Base-by-base conservation (phyloP, 2,329 filamentous ascomycete genomes). In the Aureobasidium subglaciale region DNA sequence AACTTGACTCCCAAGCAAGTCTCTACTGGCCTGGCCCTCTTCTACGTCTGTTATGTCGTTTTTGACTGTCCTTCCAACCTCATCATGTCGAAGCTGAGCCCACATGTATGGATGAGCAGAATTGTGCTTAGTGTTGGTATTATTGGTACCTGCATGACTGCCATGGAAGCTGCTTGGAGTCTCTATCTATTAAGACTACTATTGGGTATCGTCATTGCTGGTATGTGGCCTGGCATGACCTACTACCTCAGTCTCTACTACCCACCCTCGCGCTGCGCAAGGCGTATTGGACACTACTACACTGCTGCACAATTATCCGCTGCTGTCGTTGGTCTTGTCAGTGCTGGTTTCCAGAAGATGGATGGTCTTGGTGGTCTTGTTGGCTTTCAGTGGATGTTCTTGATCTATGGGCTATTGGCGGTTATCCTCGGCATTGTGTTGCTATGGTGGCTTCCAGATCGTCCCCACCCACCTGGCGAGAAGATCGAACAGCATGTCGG, bases 211-310 rank as follows among this genome's bases (percentile, higher is more conserved):
- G 90, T 95, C 22, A 91, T 91, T 67, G 90, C 90, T 1, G 90
- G 90, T 43, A 90, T 96, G 86, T 96, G 90, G 90, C 90, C 90
- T 0, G 90, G 90, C 48, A 95, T 96, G 90, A 83, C 89, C 9
- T 93, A 93, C 69, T 96, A 95, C 66, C 77, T 96, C 43, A 95
- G 90, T 0, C 78, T 95, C 7, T 96, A 95, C 75, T 96, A 96
- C 66, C 90, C 90, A 6, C 90, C 90, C 0, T 88, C 87, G 5
- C 81, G 88, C 11, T 93, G 87, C 1, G 90, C 88, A 13, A 95
- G 93, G 74, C 81, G 90, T 35, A 95, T 96, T 61, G 90, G 90
- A 34, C 82, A 86, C 68, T 96, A 95, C 73, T 96, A 89, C 68
- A 95, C 89, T 2, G 90, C 90, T 1, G 82, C 89, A 0, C 90